Evolutionary conservation across 768 basidiomycete genomes (phyloP).

Genomic region (Gloeophyllum trabeum): DNA sequence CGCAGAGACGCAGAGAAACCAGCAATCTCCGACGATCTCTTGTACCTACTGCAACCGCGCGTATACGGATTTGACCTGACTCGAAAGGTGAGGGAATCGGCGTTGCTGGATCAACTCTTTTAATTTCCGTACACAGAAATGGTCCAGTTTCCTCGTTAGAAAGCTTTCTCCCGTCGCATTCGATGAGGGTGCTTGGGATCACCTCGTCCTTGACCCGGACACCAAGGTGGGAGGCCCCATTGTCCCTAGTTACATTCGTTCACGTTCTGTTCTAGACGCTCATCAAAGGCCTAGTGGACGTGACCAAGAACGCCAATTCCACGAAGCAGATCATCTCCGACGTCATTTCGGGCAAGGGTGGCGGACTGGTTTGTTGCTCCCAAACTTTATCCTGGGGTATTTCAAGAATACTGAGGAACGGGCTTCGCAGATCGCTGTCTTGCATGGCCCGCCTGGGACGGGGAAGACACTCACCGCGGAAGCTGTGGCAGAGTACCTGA

Average conservation of each 20-base stretch:
- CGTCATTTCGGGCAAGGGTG: neutral
- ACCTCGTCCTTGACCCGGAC: neutral
- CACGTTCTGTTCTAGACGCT: conserved; percentile 6
- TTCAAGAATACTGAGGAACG: neutral
- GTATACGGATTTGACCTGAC: neutral
- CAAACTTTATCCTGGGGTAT: neutral
- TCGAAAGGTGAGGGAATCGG: neutral
- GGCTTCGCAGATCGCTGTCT: conserved; percentile 13
- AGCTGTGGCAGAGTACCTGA: conserved; percentile 45
- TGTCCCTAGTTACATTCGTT: neutral
- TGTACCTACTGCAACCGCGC: neutral
- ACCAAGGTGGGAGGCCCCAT: neutral
- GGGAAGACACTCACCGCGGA: conserved; percentile 51
- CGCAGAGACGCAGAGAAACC: neutral
- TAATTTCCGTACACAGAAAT: neutral
- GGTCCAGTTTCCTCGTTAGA: conserved; percentile 1
- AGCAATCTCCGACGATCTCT: neutral
- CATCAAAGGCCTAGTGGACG: conserved; percentile 15
- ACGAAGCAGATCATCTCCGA: conserved; percentile 10
- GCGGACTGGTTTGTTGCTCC: neutral
- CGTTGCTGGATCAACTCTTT: neutral
- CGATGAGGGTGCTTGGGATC: conserved; percentile 1
- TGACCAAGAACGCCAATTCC: conserved; percentile 12
- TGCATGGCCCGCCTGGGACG: conserved; percentile 15
- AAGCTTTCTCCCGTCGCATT: neutral